A percentile compares a stretch with the other conserved stretches of the same genome.
phyloP scores from a whole-genome alignment of 225 moss, liverwort and hornwort genomes.

The Rhytidiadelphus loreus region DNA sequence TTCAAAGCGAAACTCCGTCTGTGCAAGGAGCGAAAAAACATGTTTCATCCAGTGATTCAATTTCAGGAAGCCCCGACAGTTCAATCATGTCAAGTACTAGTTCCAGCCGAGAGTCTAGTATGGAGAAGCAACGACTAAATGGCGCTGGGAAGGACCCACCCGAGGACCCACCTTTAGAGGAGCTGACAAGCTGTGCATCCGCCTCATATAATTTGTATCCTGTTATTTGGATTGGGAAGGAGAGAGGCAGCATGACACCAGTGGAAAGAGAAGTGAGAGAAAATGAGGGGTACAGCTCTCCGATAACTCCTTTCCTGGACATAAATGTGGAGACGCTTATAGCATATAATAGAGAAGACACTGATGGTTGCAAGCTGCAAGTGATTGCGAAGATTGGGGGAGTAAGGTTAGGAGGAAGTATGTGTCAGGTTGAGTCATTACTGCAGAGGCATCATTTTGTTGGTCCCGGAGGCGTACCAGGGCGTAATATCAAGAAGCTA shows the following conservation, averaged over 20 bases:
- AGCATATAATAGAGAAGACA: slow-evolving; percentile 35
- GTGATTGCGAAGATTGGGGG: slow-evolving; percentile 67
- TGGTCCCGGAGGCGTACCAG: slow-evolving; percentile 69
- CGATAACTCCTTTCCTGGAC: slow-evolving; percentile 58
- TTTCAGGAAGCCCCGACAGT: slow-evolving; percentile 26
- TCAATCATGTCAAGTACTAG: slow-evolving; percentile 20
- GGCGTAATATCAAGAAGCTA: slow-evolving; percentile 56
- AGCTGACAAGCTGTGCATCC: not conserved
- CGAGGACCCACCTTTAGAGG: not conserved
- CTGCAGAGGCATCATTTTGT: slow-evolving; percentile 64
- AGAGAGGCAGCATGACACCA: slow-evolving; percentile 70
- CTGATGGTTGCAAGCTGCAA: slow-evolving; percentile 62
- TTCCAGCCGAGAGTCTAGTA: slow-evolving; percentile 27
- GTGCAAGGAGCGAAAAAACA: not conserved
- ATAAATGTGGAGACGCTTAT: slow-evolving; percentile 55
- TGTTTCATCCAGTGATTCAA: slow-evolving; percentile 12
- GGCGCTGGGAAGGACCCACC: not conserved
- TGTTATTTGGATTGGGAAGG: slow-evolving; percentile 88
- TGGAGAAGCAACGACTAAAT: slow-evolving; percentile 8
- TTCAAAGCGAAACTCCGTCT: not conserved
- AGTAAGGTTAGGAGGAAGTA: slow-evolving; percentile 82
- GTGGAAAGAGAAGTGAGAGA: slow-evolving; percentile 23
- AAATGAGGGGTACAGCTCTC: slow-evolving; percentile 10
- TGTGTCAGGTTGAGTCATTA: slow-evolving; percentile 81
- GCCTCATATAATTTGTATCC: slow-evolving; percentile 32